Evolutionary conservation across 2,329 filamentous ascomycete genomes (phyloP).

Genomic region (Trichoderma citrinoviride): DNA sequence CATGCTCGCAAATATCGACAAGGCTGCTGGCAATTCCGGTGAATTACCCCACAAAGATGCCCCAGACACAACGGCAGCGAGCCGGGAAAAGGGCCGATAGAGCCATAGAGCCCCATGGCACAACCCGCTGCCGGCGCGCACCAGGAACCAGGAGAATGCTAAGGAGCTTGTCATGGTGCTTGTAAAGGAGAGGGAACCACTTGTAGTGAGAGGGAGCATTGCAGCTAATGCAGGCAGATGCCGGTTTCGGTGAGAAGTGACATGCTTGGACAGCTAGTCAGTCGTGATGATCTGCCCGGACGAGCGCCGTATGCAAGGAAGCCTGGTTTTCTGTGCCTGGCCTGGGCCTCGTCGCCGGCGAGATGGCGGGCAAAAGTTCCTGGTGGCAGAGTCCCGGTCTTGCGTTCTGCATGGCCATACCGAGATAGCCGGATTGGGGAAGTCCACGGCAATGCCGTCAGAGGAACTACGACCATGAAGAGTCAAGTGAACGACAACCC

Average conservation of each 20-base stretch:
- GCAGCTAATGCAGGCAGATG: neutral
- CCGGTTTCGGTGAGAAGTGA: conserved; percentile 11
- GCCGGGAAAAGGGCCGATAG: conserved; percentile 17
- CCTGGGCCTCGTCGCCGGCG: neutral
- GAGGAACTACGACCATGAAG: neutral
- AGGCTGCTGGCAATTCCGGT: neutral
- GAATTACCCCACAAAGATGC: conserved; percentile 14
- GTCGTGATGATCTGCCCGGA: neutral
- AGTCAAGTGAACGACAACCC: too few relatives aligned
- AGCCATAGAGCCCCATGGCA: neutral
- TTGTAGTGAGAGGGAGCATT: conserved; percentile 1
- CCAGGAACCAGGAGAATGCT: neutral
- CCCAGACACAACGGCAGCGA: conserved; percentile 10
- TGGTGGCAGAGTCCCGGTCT: neutral
- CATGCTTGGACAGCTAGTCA: neutral
- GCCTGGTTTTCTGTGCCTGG: neutral
- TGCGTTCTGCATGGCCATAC: neutral
- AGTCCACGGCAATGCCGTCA: neutral
- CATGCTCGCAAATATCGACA: neutral
- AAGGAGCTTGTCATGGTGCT: neutral
- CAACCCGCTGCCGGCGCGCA: neutral
- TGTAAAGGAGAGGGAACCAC: neutral
- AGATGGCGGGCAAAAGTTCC: conserved; percentile 16
- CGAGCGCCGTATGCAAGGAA: neutral
- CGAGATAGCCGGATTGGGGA: conserved; percentile 3